Evolutionary conservation across 2,329 filamentous ascomycete genomes (phyloP).

Genomic region (Xylariales sp.): DNA sequence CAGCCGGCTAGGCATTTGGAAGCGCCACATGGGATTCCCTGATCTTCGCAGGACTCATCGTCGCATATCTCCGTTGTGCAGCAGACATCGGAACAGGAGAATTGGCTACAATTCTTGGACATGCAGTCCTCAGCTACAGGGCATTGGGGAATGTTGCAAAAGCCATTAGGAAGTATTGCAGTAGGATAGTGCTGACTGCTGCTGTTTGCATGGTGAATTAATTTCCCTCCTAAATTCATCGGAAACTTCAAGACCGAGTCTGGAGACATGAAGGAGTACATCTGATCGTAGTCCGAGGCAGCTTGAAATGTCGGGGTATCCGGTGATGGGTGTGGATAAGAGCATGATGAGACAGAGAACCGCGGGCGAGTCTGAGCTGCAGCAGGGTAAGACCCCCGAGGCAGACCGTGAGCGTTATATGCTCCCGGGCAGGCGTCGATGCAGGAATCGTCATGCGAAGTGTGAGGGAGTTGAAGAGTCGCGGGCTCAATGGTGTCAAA

Average conservation of each 20-base stretch:
- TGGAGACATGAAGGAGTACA: background rate
- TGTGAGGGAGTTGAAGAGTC: constrained; percentile 2
- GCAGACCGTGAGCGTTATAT: constrained; percentile 4
- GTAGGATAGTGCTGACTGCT: constrained; percentile 1
- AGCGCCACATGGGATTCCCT: constrained; percentile 21
- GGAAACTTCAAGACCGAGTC: constrained; percentile 1
- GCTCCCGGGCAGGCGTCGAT: constrained; percentile 4
- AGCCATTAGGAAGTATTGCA: background rate
- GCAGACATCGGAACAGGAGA: constrained; percentile 17
- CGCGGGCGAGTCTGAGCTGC: constrained; percentile 1
- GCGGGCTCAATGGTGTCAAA: constrained; percentile 4
- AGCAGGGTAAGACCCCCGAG: constrained; percentile 1
- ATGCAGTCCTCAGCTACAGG: background rate
- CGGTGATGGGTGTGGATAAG: background rate
- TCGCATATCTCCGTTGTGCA: constrained; percentile 20
- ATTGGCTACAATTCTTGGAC: constrained; percentile 12
- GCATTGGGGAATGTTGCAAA: background rate
- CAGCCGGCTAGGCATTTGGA: constrained; percentile 16
- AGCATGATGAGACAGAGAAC: background rate
- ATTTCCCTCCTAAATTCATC: background rate
- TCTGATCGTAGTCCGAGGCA: background rate
- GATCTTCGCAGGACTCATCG: constrained; percentile 20
- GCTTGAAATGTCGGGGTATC: background rate
- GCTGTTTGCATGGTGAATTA: background rate
- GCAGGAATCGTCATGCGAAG: constrained; percentile 6